phyloP scores from a whole-genome alignment of 371 early-diverging fungal species.

The Synchytrium microbalum region DNA sequence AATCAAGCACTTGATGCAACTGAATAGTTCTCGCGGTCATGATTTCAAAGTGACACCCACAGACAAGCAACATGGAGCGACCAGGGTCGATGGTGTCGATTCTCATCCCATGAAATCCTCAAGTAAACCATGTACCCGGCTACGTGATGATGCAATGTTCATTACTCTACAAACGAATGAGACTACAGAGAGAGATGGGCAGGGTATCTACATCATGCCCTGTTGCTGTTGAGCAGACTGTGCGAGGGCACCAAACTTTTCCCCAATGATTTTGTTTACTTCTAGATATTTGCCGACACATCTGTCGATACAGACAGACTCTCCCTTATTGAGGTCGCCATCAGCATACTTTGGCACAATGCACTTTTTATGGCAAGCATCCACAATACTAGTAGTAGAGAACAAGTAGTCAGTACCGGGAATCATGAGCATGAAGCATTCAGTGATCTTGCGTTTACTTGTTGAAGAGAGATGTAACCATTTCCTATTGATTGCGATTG shows the following conservation, averaged over 20 bases:
- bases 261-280: conserved; percentile 62
- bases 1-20: no score
- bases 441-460: conserved; percentile 12
- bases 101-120: no score
- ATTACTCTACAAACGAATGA: no score
- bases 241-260: not conserved
- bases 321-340: conserved; percentile 89
- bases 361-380: conserved; percentile 84
- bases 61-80: no score
- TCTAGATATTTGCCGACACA: conserved; percentile 81
- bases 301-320: conserved; percentile 90
- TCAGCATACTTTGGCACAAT: conserved; percentile 74
- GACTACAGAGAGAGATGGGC: no score
- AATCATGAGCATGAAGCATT: no score
- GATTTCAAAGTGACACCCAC: no score
- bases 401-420: not conserved
- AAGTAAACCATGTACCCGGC: no score
- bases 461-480: conserved; percentile 24
- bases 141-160: no score
- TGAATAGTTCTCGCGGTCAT: no score
- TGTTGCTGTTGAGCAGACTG: not conserved
- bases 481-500: conserved; percentile 13
- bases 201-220: no score
- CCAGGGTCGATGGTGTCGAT: no score
- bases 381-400: conserved; percentile 56